Evolutionary conservation across 129 eudicot genomes (phyloP).

Genomic region (Chrysanthemum lavandulifolium): DNA sequence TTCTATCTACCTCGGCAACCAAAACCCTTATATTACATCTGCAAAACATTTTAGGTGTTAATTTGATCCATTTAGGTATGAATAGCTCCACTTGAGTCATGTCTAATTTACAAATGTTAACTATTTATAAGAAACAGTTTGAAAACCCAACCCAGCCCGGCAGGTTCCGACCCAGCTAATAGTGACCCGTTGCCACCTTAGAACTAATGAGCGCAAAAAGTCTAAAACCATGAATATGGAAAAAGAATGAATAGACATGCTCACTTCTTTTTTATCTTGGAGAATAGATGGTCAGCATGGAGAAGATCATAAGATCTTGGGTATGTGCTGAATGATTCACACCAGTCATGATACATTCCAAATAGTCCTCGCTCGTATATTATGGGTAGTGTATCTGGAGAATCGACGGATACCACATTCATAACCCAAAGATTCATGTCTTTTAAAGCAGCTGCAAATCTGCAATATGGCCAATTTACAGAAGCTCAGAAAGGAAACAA

Average conservation of each 20-base stretch:
- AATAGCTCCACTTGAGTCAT: neutral
- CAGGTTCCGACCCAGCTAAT: too few relatives aligned
- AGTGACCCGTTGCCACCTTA: neutral
- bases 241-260: constrained; percentile 8
- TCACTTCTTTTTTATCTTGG: constrained; percentile 69
- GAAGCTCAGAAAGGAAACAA: constrained; percentile 3
- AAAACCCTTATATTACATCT: constrained; percentile 75
- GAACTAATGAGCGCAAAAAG: neutral
- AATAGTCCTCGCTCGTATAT: constrained; percentile 87
- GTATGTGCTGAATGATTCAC: constrained; percentile 89
- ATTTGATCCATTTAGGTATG: neutral
- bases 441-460: constrained; percentile 87
- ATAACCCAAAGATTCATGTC: constrained; percentile 79
- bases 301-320: constrained; percentile 94
- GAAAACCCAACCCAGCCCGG: neutral
- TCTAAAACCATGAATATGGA: neutral
- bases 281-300: constrained; percentile 92
- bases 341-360: constrained; percentile 94
- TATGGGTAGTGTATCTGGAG: constrained; percentile 82
- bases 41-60: neutral
- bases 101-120: too few relatives aligned
- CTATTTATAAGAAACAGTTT: too few relatives aligned
- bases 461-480: constrained; percentile 32
- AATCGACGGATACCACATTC: constrained; percentile 72
- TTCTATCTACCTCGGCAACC: constrained; percentile 79